A percentile compares a stretch with the other conserved stretches of the same genome.
These are phyloP conservation scores for Metschnikowia kunwiensis DNA, from an alignment of 805 yeast species.

Conservation along the genomic window DNA sequence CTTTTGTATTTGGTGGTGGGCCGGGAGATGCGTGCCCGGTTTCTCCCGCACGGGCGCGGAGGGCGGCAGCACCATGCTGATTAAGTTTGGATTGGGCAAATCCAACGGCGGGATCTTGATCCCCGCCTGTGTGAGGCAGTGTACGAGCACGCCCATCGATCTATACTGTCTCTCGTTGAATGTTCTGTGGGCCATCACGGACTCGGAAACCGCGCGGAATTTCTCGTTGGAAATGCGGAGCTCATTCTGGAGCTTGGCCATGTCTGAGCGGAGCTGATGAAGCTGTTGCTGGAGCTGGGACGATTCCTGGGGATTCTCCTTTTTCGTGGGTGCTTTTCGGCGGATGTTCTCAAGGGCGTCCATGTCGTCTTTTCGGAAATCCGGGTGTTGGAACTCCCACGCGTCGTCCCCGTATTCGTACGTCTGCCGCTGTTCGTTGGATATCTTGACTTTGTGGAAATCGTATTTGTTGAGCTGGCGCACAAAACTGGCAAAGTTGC, in stretches of 20 bases:
- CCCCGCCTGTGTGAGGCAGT: conserved; percentile 54
- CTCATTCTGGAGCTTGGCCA: conserved; percentile 34
- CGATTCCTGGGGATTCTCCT: conserved; percentile 21
- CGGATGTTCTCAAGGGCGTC: conserved; percentile 85
- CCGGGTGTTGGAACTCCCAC: conserved; percentile 96
- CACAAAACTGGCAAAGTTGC: conserved; percentile 92
- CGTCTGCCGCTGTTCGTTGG: conserved; percentile 53
- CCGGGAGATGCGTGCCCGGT: background rate
- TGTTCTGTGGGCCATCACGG: conserved; percentile 53
- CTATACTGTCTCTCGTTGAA: conserved; percentile 55
- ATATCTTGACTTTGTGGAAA: conserved; percentile 87
- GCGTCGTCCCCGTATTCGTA: conserved; percentile 59
- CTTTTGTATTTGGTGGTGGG: conserved; percentile 5
- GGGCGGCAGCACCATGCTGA: conserved; percentile 21
- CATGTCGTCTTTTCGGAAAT: conserved; percentile 70
- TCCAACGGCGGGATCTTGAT: conserved; percentile 65
- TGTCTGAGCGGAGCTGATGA: conserved; percentile 27
- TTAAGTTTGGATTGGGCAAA: conserved; percentile 42
- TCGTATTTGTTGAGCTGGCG: conserved; percentile 95
- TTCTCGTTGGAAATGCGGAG: conserved; percentile 39
- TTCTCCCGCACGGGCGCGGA: background rate
- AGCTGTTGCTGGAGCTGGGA: conserved; percentile 16
- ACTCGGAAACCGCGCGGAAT: conserved; percentile 62
- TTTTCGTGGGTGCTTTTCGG: conserved; percentile 69
- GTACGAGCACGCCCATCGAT: conserved; percentile 49